Base-by-base conservation (phyloP, 2,329 filamentous ascomycete species). In the Penicillium sp. region DNA sequence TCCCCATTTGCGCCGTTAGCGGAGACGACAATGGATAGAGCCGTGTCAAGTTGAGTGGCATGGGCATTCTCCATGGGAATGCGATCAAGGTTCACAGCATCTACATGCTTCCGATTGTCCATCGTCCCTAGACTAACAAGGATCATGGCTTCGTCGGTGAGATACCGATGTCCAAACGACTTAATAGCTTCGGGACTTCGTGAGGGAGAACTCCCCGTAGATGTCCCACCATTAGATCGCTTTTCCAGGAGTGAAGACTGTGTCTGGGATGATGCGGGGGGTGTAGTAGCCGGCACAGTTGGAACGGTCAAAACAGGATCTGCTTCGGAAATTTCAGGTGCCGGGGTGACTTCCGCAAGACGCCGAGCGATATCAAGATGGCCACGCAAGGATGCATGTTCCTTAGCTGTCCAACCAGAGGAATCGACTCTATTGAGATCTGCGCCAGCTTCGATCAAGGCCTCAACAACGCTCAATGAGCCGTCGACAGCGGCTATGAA, bases 401-500 rank as follows among this genome's bases (percentile, higher is more conserved):
- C 95, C 73, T 90, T 92, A 1, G 93, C 90, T 3, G 91, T 95
- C 95, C 95, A 99, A 8, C 94, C 94, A 49, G 93, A 97, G 0
- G 90, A 90, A 75, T 99, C 95, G 6, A 84, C 81, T 62, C 86
- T 88, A 60, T 89, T 88, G 3, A 92, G 79, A 62, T 96, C 87
- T 0, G 92, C 92, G 1, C 92, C 92, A 23, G 90, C 90, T 53
- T 90, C 86, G 46, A 96, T 85, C 5, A 99, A 83, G 26, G 95
- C 82, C 71, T 93, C 85, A 0, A 91, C 91, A 46, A 97, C 87
- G 0, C 84, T 79, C 11, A 92, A 77, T 66, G 93, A 90, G 0
- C 94, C 94, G 71, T 99, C 93, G 2, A 98, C 94, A 58, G 91
- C 91, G 9, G 94, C 92, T 66, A 97, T 90, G 72, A 97, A 95